Conservation (phyloP, 2,329 filamentous ascomycete species). For the Shiraia sp. region DNA sequence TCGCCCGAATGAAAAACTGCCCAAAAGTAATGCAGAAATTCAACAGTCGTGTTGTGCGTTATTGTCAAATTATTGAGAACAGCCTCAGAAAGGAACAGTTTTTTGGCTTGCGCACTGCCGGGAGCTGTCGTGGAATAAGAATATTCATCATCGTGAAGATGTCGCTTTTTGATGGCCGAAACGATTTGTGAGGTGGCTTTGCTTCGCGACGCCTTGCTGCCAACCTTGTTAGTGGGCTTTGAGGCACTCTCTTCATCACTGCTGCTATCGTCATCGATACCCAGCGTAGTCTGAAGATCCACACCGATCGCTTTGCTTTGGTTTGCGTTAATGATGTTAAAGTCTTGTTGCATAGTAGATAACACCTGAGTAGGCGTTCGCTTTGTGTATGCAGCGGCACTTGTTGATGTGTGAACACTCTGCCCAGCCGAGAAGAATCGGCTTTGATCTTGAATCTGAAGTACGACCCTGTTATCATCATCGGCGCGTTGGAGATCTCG, state of each 20-base stretch:
- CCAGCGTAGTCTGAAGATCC: conserved; percentile 66
- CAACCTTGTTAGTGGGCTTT: conserved; percentile 61
- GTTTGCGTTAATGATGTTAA: conserved; percentile 53
- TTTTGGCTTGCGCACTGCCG: conserved; percentile 34
- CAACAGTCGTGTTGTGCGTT: conserved; percentile 89
- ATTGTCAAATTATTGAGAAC: conserved; percentile 67
- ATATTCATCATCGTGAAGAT: conserved; percentile 57
- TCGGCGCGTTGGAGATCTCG: conserved; percentile 77
- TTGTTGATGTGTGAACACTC: conserved; percentile 49
- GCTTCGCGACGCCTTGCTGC: conserved; percentile 68
- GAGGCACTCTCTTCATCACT: conserved; percentile 61
- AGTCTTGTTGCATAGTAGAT: conserved; percentile 63
- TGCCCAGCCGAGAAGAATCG: conserved; percentile 70
- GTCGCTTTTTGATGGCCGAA: conserved; percentile 64
- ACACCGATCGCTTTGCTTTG: conserved; percentile 39
- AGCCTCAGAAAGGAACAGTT: conserved; percentile 42
- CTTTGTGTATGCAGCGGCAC: conserved; percentile 64
- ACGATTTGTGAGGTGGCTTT: conserved; percentile 69
- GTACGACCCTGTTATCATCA: conserved; percentile 75
- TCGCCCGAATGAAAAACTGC: conserved; percentile 87
- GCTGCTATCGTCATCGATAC: conserved; percentile 67
- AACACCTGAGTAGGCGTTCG: conserved; percentile 74
- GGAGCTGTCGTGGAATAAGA: conserved; percentile 25
- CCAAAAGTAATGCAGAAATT: conserved; percentile 99
- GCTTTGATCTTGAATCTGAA: conserved; percentile 87